Evolutionary conservation across 1,284 basidiomycete species (phyloP).

Genomic region (Phylloboletellus chloephorus): DNA sequence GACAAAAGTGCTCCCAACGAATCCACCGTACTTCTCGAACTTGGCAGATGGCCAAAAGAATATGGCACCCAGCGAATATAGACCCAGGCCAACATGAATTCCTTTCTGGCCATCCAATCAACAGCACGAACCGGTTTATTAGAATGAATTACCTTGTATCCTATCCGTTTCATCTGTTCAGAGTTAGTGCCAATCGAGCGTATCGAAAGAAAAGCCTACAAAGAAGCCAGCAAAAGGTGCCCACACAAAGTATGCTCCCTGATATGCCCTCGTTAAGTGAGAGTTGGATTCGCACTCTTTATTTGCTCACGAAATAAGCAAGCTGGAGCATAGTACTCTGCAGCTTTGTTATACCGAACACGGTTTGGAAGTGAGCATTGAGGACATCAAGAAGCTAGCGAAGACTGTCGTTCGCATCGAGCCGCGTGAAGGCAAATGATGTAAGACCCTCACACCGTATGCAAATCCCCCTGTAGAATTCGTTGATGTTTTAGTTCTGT

Average conservation of each 20-base stretch:
- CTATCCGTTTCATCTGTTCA: constrained; percentile 49
- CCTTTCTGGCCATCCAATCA: constrained; percentile 39
- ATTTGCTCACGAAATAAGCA: constrained; percentile 64
- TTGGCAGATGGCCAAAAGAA: constrained; percentile 80
- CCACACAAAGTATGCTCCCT: constrained; percentile 67
- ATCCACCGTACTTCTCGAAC: constrained; percentile 63
- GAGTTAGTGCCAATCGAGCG: constrained; percentile 11
- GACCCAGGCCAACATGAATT: constrained; percentile 62
- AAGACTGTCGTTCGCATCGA: not conserved
- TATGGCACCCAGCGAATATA: constrained; percentile 71
- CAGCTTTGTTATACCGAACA: constrained; percentile 68
- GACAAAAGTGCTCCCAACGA: constrained; percentile 67
- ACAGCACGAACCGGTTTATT: not conserved
- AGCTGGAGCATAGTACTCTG: constrained; percentile 83
- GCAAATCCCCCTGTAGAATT: constrained; percentile 57
- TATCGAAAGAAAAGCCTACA: constrained; percentile 31
- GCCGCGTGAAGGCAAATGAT: not conserved
- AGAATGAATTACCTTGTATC: constrained; percentile 47
- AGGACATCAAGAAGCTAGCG: constrained; percentile 75
- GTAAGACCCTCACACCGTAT: constrained; percentile 52
- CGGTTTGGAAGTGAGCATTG: constrained; percentile 74
- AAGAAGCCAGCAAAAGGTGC: constrained; percentile 54
- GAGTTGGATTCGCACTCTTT: not conserved
- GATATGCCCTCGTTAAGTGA: constrained; percentile 2
- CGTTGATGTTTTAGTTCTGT: not conserved